phyloP scores from a whole-genome alignment of 441 rosid genomes.

The Syzygium syzygioides region DNA sequence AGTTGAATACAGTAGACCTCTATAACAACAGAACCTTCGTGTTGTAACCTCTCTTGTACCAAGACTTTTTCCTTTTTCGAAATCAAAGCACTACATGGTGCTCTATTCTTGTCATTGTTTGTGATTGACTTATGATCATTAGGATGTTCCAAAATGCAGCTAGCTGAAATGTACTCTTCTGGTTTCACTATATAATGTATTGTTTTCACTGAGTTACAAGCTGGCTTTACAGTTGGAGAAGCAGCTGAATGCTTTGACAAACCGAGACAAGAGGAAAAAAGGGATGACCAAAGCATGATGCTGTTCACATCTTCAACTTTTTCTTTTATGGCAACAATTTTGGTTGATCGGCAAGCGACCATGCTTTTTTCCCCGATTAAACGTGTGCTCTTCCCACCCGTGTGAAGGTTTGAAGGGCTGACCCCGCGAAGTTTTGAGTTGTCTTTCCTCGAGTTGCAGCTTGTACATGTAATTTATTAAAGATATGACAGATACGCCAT shows the following conservation, averaged over 20 bases:
- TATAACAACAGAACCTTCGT: neutral
- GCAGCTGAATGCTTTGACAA: neutral
- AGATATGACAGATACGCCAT: neutral
- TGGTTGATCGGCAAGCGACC: neutral
- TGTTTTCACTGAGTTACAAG: neutral
- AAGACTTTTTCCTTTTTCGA: neutral
- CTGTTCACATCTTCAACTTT: neutral
- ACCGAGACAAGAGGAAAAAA: neutral
- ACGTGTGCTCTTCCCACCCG: neutral
- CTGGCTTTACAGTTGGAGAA: conserved; percentile 6
- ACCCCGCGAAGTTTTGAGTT: neutral
- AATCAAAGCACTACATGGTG: neutral
- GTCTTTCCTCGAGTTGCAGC: neutral
- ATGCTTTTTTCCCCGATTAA: neutral
- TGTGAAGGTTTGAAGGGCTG: neutral
- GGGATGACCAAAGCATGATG: neutral
- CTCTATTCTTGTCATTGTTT: neutral
- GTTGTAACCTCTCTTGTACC: neutral
- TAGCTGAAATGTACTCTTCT: neutral
- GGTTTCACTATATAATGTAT: neutral
- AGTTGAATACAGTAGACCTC: neutral
- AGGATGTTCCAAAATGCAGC: neutral
- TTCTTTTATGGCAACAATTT: neutral
- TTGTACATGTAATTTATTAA: neutral
- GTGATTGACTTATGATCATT: neutral